Percentiles rank a stretch among this genome's conserved stretches.
Evolutionary conservation across 2,329 filamentous ascomycete species (phyloP).

Genomic region (Dendryphion nanum): DNA sequence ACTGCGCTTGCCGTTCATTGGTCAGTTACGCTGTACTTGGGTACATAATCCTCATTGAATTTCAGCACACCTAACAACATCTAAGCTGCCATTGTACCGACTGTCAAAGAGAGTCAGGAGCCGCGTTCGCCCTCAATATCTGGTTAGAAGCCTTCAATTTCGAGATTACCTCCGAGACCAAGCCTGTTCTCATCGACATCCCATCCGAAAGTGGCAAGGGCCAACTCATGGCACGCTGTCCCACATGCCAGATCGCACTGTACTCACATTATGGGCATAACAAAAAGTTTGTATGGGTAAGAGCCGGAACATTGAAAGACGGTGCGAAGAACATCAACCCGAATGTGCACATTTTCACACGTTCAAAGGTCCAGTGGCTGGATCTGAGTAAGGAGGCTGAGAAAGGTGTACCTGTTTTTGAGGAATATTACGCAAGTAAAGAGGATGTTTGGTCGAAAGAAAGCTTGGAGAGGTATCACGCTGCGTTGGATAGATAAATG

Average conservation of each 20-base stretch:
- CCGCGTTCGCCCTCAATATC: conserved; percentile 40
- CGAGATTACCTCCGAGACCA: conserved; percentile 1
- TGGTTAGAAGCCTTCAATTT: conserved; percentile 29
- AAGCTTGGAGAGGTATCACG: conserved; percentile 1
- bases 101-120: conserved; percentile 48
- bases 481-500: no score
- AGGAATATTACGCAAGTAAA: conserved; percentile 1
- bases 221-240: conserved; percentile 45
- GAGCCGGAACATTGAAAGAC: conserved; percentile 47
- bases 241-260: conserved; percentile 40
- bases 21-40: no score
- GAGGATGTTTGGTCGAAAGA: background rate
- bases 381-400: conserved; percentile 2
- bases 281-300: conserved; percentile 30
- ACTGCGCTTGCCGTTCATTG: conserved; percentile 2
- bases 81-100: conserved; percentile 49
- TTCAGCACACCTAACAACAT: no score
- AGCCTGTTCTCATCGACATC: conserved; percentile 35
- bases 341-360: conserved; percentile 46
- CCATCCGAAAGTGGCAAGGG: conserved; percentile 26
- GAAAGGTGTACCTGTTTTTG: conserved; percentile 1
- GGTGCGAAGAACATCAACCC: conserved; percentile 37
- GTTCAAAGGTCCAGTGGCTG: conserved; percentile 2
- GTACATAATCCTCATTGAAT: no score
- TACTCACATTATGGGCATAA: conserved; percentile 27